Conservation (phyloP, 2,329 filamentous ascomycete genomes). For the Aschersonia sp. region DNA sequence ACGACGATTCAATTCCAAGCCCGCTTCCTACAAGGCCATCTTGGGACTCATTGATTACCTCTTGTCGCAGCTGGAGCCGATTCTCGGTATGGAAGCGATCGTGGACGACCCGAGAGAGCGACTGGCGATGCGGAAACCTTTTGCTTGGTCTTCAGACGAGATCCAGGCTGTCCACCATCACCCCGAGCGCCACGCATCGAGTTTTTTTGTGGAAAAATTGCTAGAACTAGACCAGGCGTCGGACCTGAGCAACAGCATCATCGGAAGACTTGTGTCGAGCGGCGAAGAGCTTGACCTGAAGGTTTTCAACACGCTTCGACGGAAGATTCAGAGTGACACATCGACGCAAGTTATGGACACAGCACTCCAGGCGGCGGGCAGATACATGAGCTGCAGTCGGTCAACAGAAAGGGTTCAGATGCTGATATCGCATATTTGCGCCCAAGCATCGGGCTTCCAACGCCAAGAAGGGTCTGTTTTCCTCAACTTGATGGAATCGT, state of each 20-base stretch:
- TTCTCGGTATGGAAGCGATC: slow-evolving; percentile 18
- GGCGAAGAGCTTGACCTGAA: slow-evolving; percentile 33
- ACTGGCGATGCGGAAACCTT: slow-evolving; percentile 16
- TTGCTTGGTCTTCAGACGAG: slow-evolving; percentile 32
- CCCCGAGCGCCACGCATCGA: slow-evolving; percentile 16
- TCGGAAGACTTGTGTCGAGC: slow-evolving; percentile 40
- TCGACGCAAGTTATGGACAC: slow-evolving; percentile 30
- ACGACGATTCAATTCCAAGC: slow-evolving; percentile 32
- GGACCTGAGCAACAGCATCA: slow-evolving; percentile 35
- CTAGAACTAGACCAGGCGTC: slow-evolving; percentile 45
- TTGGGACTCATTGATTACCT: slow-evolving; percentile 34
- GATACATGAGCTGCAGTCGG: slow-evolving; percentile 33
- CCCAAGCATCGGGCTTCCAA: slow-evolving; percentile 28
- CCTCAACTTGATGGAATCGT: slow-evolving; percentile 25
- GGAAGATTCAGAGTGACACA: slow-evolving; percentile 33
- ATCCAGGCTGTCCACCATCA: slow-evolving; percentile 28
- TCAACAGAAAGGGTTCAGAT: slow-evolving; percentile 17
- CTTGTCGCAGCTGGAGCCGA: slow-evolving; percentile 25
- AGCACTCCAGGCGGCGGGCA: slow-evolving; percentile 40
- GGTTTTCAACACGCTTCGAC: slow-evolving; percentile 37
- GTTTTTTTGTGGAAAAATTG: slow-evolving; percentile 52
- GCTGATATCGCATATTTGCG: slow-evolving; percentile 27
- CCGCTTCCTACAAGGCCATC: slow-evolving; percentile 37
- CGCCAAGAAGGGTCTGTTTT: slow-evolving; percentile 33
- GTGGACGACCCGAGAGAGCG: slow-evolving; percentile 25